These are phyloP conservation scores for Clitopilus hobsonii DNA, from an alignment of 768 basidiomycete species.

Conservation along the genomic window DNA sequence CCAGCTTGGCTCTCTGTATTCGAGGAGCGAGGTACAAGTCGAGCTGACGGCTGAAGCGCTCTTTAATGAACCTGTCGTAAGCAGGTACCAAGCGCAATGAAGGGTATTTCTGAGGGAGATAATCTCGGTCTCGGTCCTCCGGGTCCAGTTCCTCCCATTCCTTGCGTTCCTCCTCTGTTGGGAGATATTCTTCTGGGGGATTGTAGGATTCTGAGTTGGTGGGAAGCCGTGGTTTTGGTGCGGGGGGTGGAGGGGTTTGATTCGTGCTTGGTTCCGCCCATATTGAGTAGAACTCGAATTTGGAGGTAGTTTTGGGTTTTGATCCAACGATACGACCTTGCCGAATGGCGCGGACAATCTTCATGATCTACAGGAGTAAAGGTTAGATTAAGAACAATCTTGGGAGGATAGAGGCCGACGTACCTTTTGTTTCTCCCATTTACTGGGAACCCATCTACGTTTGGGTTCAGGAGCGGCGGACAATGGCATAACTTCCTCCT, in stretches of 20 bases:
- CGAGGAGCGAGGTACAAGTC: constrained; percentile 96
- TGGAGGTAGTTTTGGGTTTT: constrained; percentile 72
- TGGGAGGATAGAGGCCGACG: constrained; percentile 3
- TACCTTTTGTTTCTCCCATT: constrained; percentile 99
- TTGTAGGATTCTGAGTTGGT: constrained; percentile 98
- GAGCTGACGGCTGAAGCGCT: constrained; percentile 89
- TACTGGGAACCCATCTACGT: constrained; percentile 93
- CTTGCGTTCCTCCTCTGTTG: constrained; percentile 73
- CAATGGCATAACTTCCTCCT: constrained; percentile 92
- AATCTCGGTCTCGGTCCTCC: constrained; percentile 87
- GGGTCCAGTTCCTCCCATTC: constrained; percentile 81
- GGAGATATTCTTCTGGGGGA: constrained; percentile 95
- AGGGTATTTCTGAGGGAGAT: constrained; percentile 81
- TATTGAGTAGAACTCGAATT: constrained; percentile 77
- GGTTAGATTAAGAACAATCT: constrained; percentile 1
- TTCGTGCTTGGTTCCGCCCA: constrained; percentile 80
- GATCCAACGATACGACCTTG: constrained; percentile 91
- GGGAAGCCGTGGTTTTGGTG: constrained; percentile 86
- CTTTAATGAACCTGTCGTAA: constrained; percentile 87
- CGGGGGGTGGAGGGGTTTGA: constrained; percentile 84
- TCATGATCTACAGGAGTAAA: constrained; percentile 73
- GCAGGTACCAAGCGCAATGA: constrained; percentile 88
- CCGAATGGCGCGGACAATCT: constrained; percentile 97
- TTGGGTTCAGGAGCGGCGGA: constrained; percentile 93
- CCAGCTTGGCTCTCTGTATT: constrained; percentile 80